Base-by-base conservation (phyloP, 2,329 filamentous ascomycete genomes). In the Fusarium sp. region DNA sequence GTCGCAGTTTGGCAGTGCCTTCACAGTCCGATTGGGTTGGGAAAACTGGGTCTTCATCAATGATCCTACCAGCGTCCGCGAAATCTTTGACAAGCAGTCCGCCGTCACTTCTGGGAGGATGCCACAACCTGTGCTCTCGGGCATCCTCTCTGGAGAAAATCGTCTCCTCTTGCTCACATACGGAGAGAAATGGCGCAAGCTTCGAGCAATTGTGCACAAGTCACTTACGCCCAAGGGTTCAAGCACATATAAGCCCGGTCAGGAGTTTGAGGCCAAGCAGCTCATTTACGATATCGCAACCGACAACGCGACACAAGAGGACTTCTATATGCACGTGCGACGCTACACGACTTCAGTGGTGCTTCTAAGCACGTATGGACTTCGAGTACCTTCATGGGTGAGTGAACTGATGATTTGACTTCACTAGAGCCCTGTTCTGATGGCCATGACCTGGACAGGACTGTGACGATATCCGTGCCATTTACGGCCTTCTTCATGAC, bases 41-140 rank as follows among this genome's bases (percentile, higher is more conserved):
- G 62, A 73, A 27, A 70, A 58, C 24, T 73, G 68, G 65, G 59
- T 71, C 16, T 65, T 70, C 8, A 29, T 68, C 52, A 73, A 73
- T 33, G 61, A 35, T 45, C 68, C 71, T 4, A n/a, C 50, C 8
- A 59, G 33, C n/a, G 59, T 73, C 10, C 57, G 65, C 1, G 71
- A 73, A 16, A 60, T 73, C 43, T 68, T 73, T 14, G 70, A 73
- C 39, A 66, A 67, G 45, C 71, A 73, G 57, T 70, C 71, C 4
- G 62, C 65, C 14, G 33, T 50, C n/a, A 73, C 71, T 13, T 73
- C 71, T 0, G 65, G 62, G 6, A 57, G 69, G 45, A 50, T 56
- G 24, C 71, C 71, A n/a, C 43, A 60, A 29, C 71, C 71, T 2
- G 64, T 72, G 24, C 14, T 61, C 2, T 61, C 60, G 2, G 69